Percentiles rank a stretch among this genome's conserved stretches.
Conservation (phyloP, 2,329 filamentous ascomycete species). For the Fusarium foetens region DNA sequence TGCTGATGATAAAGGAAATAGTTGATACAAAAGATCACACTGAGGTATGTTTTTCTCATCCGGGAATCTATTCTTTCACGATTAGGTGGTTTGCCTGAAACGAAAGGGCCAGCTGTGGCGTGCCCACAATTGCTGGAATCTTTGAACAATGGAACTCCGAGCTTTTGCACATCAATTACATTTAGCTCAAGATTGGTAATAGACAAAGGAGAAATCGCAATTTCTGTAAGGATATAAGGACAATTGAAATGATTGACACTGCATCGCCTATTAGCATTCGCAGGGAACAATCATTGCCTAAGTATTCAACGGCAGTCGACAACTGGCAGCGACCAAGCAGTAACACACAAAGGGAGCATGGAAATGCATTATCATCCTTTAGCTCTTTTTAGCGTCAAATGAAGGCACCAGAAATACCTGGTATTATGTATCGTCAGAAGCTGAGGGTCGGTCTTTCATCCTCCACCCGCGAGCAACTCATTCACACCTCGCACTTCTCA, state of each 20-base stretch:
- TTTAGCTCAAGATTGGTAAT: neutral
- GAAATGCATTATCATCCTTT: neutral
- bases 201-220: neutral
- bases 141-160: neutral
- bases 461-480: neutral
- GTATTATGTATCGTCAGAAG: neutral
- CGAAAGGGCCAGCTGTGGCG: neutral
- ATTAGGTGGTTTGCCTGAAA: too few relatives aligned
- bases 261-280: neutral
- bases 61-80: neutral
- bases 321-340: neutral
- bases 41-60: neutral
- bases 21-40: neutral
- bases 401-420: neutral
- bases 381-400: neutral
- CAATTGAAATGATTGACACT: neutral
- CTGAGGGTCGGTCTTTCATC: neutral
- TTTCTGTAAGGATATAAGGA: neutral
- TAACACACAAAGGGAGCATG: neutral
- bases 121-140: neutral
- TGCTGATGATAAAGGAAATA: neutral
- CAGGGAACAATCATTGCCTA: neutral
- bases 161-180: neutral
- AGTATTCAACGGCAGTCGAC: neutral
- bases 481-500: neutral